These are phyloP conservation scores for Microascus cirrosus DNA, from an alignment of 2,329 filamentous ascomycete genomes.

Conservation along the genomic window DNA sequence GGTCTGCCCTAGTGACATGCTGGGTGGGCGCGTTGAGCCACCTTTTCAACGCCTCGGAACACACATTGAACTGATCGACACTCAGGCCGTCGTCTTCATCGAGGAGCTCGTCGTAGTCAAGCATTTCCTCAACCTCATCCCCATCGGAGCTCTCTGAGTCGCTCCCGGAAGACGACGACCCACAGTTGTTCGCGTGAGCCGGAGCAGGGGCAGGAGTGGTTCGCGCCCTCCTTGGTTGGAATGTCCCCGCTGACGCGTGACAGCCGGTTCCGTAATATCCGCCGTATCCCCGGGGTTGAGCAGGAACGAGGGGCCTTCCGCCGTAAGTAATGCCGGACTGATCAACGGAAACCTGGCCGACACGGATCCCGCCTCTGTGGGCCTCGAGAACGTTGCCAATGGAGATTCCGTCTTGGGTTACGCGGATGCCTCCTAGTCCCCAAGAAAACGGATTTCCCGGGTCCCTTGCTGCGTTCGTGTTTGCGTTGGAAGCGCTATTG, in stretches of 20 bases:
- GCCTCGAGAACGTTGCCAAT: slow-evolving; percentile 30
- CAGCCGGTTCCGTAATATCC: neutral
- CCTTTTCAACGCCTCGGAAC: slow-evolving; percentile 27
- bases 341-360: slow-evolving; percentile 31
- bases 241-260: neutral
- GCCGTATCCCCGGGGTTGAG: neutral
- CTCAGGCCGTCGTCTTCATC: slow-evolving; percentile 35
- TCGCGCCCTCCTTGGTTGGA: neutral
- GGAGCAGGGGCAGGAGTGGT: neutral
- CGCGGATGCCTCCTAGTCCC: slow-evolving; percentile 24
- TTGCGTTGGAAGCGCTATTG: neutral
- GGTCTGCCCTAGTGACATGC: slow-evolving; percentile 31
- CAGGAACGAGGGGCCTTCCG: slow-evolving; percentile 1
- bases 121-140: slow-evolving; percentile 21
- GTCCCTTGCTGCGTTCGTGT: neutral
- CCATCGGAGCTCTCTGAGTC: slow-evolving; percentile 11
- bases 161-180: slow-evolving; percentile 21
- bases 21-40: slow-evolving; percentile 41
- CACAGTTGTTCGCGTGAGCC: slow-evolving; percentile 15
- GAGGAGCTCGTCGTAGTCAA: slow-evolving; percentile 27
- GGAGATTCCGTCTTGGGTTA: slow-evolving; percentile 30
- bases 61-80: slow-evolving; percentile 34
- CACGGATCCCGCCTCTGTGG: slow-evolving; percentile 31
- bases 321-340: slow-evolving; percentile 21
- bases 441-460: neutral